Base-by-base conservation (phyloP, 257 asterid species). In the Petunia secreta region DNA sequence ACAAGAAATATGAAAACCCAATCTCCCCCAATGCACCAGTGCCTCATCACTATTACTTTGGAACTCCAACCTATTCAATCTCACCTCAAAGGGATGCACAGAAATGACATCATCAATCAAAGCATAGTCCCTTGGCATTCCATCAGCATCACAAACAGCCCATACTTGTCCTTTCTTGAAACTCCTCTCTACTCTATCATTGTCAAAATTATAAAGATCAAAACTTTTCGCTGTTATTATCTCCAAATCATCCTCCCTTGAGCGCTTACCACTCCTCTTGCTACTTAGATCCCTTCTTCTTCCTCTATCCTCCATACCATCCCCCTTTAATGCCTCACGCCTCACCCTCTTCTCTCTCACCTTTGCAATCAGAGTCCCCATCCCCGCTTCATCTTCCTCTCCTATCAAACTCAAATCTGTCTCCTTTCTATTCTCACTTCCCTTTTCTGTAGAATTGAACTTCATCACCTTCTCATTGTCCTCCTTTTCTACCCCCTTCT, bases 121-220 rank as follows among this genome's bases (percentile, higher is more conserved):
- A n/a, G 91, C 98, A 81, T 93, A 93, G 57, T 91, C 95, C 85
- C 97, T 84, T 0, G 99, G 98, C 91, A 90, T 89, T 84, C 95
- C 95, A 81, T 90, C 97, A 44, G 77, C 87, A n/a, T 91, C 98
- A 63, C 92, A 95, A 57, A 89, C 80, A 39, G 98, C 99, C 98
- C 98, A 95, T 44, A 95, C 93, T 79, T 95, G 99, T 44, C 98
- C 98, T 88, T 86, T 89, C 93, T 88, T 91, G 63, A 93, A 91
- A 85, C 89, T 89, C 85, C 86, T 93, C 84, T 62, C 96, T 40
- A 38, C 84, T 87, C 97, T 91, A 78, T 89, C 97, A 89, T 83
- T 84, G 82, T 87, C 94, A 58, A 95, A 95, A 84, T 95, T 92
- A 79, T 92, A 88, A 79, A 92, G 92, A 80, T 87, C 91, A 7